Evolutionary conservation across 2,329 filamentous ascomycete genomes (phyloP).

Genomic region (Botrytis sinoallii): DNA sequence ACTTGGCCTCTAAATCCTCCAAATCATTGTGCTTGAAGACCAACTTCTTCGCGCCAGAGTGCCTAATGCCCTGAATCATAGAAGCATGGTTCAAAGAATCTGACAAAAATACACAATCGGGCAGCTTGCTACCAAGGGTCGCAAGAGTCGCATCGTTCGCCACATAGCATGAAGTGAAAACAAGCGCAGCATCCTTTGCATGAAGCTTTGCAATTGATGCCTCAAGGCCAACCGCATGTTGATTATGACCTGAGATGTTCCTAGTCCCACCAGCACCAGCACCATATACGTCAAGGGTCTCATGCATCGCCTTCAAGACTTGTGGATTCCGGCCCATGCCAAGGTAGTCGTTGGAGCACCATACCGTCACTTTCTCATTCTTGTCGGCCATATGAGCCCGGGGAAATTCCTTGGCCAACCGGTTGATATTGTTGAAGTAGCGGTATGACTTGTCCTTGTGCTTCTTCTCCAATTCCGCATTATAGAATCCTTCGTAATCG

Average conservation of each 20-base stretch:
- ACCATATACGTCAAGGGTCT: slow-evolving; percentile 90
- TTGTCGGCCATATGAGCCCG: slow-evolving; percentile 83
- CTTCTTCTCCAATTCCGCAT: slow-evolving; percentile 90
- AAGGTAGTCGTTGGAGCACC: slow-evolving; percentile 99
- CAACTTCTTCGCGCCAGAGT: slow-evolving; percentile 94
- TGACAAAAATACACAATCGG: slow-evolving; percentile 95
- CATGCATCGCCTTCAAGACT: slow-evolving; percentile 88
- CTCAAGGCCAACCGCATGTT: slow-evolving; percentile 85
- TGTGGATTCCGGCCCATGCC: slow-evolving; percentile 92
- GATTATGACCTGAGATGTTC: slow-evolving; percentile 97
- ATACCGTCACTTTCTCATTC: slow-evolving; percentile 89
- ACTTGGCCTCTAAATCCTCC: slow-evolving; percentile 86
- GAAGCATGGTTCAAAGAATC: slow-evolving; percentile 97
- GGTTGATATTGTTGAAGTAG: slow-evolving; percentile 99
- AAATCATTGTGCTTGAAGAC: slow-evolving; percentile 99
- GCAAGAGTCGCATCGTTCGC: slow-evolving; percentile 96
- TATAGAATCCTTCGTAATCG: slow-evolving; percentile 88
- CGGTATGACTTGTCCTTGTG: slow-evolving; percentile 99
- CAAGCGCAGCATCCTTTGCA: slow-evolving; percentile 84
- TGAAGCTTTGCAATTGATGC: slow-evolving; percentile 80
- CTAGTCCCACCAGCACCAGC: slow-evolving; percentile 92
- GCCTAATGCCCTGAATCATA: slow-evolving; percentile 98
- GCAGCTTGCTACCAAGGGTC: slow-evolving; percentile 93
- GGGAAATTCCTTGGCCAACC: slow-evolving; percentile 92
- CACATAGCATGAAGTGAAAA: slow-evolving; percentile 97